A percentile compares a stretch with the other conserved stretches of the same genome.
Conservation (phyloP, 805 yeast species). For the Pichia cephalocereana region DNA sequence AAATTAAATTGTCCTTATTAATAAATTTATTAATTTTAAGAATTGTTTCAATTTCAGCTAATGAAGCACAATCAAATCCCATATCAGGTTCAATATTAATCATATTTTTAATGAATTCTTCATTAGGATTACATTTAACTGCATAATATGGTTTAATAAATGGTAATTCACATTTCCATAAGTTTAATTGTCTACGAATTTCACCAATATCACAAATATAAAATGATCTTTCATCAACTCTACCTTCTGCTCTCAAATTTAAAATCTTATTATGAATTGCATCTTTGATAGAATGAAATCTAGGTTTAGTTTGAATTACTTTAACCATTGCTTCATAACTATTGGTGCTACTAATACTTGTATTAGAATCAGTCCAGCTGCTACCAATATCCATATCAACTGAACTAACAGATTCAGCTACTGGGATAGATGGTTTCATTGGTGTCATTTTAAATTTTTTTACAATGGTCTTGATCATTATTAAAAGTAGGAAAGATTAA, state of each 20-base stretch:
- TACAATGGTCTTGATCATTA: slow-evolving; percentile 5
- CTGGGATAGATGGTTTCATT: background rate
- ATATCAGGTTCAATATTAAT: slow-evolving; percentile 44
- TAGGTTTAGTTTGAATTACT: background rate
- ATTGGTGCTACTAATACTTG: background rate
- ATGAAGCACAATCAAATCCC: slow-evolving; percentile 91
- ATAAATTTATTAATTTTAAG: slow-evolving; percentile 31
- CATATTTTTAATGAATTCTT: slow-evolving; percentile 46
- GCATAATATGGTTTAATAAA: slow-evolving; percentile 85
- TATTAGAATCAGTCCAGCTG: background rate
- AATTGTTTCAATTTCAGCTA: slow-evolving; percentile 66
- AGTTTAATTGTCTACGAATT: slow-evolving; percentile 47
- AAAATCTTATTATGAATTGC: slow-evolving; percentile 7
- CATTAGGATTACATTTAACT: slow-evolving; percentile 84
- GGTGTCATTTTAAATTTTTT: slow-evolving; percentile 3
- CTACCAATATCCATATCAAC: background rate
- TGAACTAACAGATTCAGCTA: background rate
- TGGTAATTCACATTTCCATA: slow-evolving; percentile 63
- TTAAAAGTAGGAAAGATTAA: background rate
- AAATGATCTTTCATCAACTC: slow-evolving; percentile 38
- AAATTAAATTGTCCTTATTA: slow-evolving; percentile 58
- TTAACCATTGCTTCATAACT: background rate
- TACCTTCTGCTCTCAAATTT: background rate
- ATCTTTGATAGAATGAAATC: slow-evolving; percentile 6
- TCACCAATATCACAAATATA: slow-evolving; percentile 81